phyloP scores from a whole-genome alignment of 495 filamentous ascomycete species.

The Immersiella caudata region DNA sequence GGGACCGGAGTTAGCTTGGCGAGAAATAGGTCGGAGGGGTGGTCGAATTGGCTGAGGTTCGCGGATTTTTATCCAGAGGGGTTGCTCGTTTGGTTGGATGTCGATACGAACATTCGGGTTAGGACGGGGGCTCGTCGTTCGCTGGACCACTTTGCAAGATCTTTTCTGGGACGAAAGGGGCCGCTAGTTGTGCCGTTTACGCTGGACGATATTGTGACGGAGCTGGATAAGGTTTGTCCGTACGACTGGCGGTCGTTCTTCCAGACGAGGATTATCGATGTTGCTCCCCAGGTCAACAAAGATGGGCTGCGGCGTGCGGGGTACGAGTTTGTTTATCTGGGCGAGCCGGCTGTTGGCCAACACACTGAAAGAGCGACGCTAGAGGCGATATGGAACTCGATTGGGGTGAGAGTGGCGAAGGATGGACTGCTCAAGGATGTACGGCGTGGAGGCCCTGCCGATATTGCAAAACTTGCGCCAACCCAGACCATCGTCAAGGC shows the following conservation, averaged over 20 bases:
- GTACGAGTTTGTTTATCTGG: neutral
- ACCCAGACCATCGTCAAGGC: neutral
- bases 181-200: neutral
- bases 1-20: neutral
- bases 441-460: neutral
- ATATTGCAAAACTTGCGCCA: neutral
- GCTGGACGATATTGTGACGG: neutral
- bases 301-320: neutral
- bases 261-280: neutral
- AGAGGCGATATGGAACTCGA: neutral
- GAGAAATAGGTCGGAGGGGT: neutral
- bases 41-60: neutral
- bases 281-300: neutral
- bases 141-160: neutral
- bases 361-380: neutral
- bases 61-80: neutral
- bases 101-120: neutral
- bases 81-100: neutral
- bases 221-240: neutral
- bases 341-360: neutral
- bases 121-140: neutral
- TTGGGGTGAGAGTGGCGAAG: neutral
- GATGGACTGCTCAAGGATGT: neutral
- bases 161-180: neutral
- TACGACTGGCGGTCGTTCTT: slow-evolving; percentile 5